A percentile compares a stretch with the other conserved stretches of the same genome.
phyloP scores from a whole-genome alignment of 176 grass and related monocot genomes.

The sorghum (Sorghum bicolor) region DNA sequence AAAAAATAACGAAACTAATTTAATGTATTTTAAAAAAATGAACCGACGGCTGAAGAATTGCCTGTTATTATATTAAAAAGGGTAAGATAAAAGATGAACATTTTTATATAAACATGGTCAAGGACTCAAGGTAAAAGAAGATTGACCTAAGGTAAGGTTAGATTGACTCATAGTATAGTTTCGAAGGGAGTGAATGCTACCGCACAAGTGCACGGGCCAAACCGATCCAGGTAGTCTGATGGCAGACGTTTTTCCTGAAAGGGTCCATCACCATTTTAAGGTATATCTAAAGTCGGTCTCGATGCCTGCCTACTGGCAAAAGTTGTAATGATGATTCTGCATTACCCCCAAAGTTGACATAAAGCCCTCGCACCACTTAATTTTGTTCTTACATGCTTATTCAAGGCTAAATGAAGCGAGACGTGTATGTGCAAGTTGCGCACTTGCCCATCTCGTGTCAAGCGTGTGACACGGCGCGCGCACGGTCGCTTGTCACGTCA shows the following conservation, averaged over 20 bases:
- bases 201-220: not conserved
- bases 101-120: no score
- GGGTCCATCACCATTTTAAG: not conserved
- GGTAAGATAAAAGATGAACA: no score
- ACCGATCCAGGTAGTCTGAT: not conserved
- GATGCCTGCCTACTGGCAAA: constrained; percentile 7
- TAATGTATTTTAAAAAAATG: no score
- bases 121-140: no score
- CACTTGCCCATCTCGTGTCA: not conserved
- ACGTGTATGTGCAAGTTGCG: not conserved
- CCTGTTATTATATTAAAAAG: no score
- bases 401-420: not conserved
- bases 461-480: not conserved
- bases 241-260: constrained; percentile 19
- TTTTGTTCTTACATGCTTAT: not conserved
- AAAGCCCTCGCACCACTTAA: constrained; percentile 1
- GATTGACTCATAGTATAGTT: no score
- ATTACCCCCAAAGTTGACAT: constrained; percentile 38
- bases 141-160: no score
- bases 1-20: no score
- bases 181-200: no score
- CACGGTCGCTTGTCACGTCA: not conserved
- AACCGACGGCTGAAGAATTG: no score
- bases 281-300: not conserved
- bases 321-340: constrained; percentile 42